Conservation (phyloP, 805 yeast species). For the Yarrowia porcina region DNA sequence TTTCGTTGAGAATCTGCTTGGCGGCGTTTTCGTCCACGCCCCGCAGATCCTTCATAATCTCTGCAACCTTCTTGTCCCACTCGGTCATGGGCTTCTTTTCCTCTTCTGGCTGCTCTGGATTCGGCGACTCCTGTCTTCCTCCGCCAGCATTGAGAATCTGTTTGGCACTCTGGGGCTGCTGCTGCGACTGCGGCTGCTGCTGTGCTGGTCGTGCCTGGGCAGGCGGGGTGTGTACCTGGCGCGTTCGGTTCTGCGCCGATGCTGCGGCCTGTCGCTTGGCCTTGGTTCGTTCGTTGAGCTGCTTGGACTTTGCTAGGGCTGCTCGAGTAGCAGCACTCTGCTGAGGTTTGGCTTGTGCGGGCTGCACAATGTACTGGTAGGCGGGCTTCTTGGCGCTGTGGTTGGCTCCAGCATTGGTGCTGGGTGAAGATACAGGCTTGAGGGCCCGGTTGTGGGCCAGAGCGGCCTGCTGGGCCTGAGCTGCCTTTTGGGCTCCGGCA, state of each 20-base stretch:
- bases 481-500: slow-evolving; percentile 7
- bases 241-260: slow-evolving; percentile 5
- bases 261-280: slow-evolving; percentile 23
- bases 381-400: slow-evolving; percentile 19
- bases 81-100: slow-evolving; percentile 30
- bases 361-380: slow-evolving; percentile 20
- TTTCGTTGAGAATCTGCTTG: slow-evolving; percentile 79
- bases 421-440: slow-evolving; percentile 14
- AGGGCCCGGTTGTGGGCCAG: slow-evolving; percentile 15
- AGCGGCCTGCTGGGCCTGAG: slow-evolving; percentile 20
- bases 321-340: slow-evolving; percentile 24
- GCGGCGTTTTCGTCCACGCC: slow-evolving; percentile 83
- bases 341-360: slow-evolving; percentile 11
- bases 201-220: neutral
- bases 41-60: slow-evolving; percentile 39
- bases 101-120: slow-evolving; percentile 13
- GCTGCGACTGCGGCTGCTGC: no score
- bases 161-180: neutral
- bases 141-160: neutral
- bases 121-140: neutral
- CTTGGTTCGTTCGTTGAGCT: slow-evolving; percentile 19
- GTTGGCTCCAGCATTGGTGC: slow-evolving; percentile 3
- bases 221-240: slow-evolving; percentile 12
- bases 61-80: slow-evolving; percentile 38
- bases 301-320: slow-evolving; percentile 19